phyloP scores from a whole-genome alignment of 2,329 filamentous ascomycete species.

The Calonectria henricotiae region DNA sequence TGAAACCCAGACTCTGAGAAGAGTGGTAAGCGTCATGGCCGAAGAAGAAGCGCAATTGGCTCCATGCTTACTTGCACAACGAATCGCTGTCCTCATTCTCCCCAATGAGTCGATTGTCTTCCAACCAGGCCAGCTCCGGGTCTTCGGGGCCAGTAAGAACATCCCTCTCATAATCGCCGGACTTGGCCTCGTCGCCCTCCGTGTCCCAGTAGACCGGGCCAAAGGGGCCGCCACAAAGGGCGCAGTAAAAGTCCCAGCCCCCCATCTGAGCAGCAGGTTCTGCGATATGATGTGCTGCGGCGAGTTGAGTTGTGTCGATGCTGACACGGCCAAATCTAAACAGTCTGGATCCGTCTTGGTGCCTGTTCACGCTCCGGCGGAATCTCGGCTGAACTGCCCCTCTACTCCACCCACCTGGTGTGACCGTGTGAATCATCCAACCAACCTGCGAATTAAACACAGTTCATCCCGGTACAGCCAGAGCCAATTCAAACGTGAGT shows the following conservation, averaged over 20 bases:
- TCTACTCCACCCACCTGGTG: not conserved
- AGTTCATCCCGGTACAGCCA: too few species aligned
- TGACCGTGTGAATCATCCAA: not conserved
- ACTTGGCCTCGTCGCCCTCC: not conserved
- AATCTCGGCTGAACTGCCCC: constrained; percentile 2
- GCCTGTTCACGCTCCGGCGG: constrained; percentile 3
- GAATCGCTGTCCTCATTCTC: constrained; percentile 4
- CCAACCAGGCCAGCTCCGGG: constrained; percentile 16
- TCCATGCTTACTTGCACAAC: constrained; percentile 4
- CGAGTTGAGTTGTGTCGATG: not conserved
- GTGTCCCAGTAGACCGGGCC: constrained; percentile 9
- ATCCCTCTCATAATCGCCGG: not conserved
- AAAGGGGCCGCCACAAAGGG: constrained; percentile 24
- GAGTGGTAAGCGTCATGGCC: not conserved
- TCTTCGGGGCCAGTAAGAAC: constrained; percentile 3
- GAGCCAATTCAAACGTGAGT: too few species aligned
- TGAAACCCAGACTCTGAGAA: constrained; percentile 7
- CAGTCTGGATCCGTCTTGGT: not conserved
- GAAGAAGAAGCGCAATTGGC: not conserved
- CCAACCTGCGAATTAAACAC: too few species aligned
- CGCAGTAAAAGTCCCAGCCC: constrained; percentile 24
- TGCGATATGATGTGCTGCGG: not conserved
- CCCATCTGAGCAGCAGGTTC: not conserved
- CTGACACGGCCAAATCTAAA: constrained; percentile 2
- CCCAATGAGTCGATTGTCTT: constrained; percentile 18